Evolutionary conservation across 176 grass and related monocot genomes (phyloP), one percentile per base, ranked within the genome.

Genomic region (Bonia amplexicaulis): DNA sequence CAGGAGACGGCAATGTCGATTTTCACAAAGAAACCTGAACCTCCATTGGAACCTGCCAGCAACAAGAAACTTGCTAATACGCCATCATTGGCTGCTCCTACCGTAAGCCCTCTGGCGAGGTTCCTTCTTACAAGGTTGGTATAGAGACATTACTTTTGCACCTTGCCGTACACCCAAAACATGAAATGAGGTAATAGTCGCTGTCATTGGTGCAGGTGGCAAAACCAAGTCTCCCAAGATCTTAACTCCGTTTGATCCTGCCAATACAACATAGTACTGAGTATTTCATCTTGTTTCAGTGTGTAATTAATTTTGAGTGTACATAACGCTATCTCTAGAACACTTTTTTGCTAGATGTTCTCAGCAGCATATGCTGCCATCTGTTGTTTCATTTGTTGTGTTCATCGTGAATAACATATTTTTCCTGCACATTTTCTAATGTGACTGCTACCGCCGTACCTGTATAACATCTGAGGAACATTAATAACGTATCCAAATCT

Each of bases 101-200:
- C 90, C 42, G 85, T 94, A 77, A 99, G 97, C 84, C 92, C 93
- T 33, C 81, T 95, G 68, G 86, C 97, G 0, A 96, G 91, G 89
- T 96, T 99, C 87, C 97, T 99, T 84, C 93, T 96, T 64, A 88
- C 89, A 54, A 96, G 97, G 97, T 99, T 88, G 4, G 89, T 85
- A 14, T 42, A 42, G 58, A 73, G 39, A 74, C 53, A 75, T 88
- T 68, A 65, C 6, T 64, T 65, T 60, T 80, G 2, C 61, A 27
- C 17, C 23, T 71, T 77, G 29, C 44, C 59, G 51, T 60, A n/a
- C 68, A 78, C 37, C 47, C 5, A 45, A 73, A 84, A 84, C 62
- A 82, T 70, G 5, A 15, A 78, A 57, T 63, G 40, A 88, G 68
- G 49, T 74, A 12, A 41, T 37, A 63, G 10, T 52, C 69, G 46